Percentiles rank a stretch among this genome's conserved stretches.
Evolutionary conservation across 768 basidiomycete genomes (phyloP).

Genomic region (Trametes coccinea): DNA sequence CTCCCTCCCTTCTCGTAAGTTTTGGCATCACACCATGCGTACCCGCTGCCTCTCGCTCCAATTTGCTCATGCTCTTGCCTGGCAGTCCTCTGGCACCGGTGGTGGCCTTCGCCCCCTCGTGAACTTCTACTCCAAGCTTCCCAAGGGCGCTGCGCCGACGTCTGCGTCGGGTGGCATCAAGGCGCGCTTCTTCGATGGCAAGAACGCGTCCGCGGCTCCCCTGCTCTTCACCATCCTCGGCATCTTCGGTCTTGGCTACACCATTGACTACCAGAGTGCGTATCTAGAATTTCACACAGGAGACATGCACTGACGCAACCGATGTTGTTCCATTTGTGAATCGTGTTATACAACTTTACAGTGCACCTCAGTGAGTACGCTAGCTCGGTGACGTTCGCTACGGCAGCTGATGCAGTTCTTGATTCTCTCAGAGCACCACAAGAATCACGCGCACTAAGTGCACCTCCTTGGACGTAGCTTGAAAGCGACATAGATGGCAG

Average conservation of each 20-base stretch:
- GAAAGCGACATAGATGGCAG: constrained; percentile 18
- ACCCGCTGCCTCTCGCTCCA: neutral
- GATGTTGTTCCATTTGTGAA: no score
- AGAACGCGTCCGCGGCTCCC: constrained; percentile 79
- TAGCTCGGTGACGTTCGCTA: neutral
- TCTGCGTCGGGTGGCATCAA: constrained; percentile 66
- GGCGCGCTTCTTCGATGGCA: constrained; percentile 80
- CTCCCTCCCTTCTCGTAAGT: constrained; percentile 83
- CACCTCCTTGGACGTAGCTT: neutral
- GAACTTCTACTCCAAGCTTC: constrained; percentile 95
- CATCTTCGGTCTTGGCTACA: constrained; percentile 79
- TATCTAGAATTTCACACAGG: constrained; percentile 23
- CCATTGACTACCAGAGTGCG: constrained; percentile 88
- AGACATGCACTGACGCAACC: no score
- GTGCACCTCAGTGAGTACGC: constrained; percentile 79
- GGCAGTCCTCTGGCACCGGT: constrained; percentile 78
- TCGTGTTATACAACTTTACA: constrained; percentile 30
- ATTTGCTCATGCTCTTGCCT: neutral
- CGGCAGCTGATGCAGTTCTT: constrained; percentile 24
- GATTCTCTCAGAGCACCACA: constrained; percentile 71
- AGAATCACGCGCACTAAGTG: constrained; percentile 80
- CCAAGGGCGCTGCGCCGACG: constrained; percentile 77
- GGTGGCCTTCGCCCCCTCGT: constrained; percentile 82
- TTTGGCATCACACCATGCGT: neutral
- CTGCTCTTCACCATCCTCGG: constrained; percentile 61